Evolutionary conservation across 2,329 filamentous ascomycete species (phyloP).

Genomic region (Calcarisporium arbuscula): DNA sequence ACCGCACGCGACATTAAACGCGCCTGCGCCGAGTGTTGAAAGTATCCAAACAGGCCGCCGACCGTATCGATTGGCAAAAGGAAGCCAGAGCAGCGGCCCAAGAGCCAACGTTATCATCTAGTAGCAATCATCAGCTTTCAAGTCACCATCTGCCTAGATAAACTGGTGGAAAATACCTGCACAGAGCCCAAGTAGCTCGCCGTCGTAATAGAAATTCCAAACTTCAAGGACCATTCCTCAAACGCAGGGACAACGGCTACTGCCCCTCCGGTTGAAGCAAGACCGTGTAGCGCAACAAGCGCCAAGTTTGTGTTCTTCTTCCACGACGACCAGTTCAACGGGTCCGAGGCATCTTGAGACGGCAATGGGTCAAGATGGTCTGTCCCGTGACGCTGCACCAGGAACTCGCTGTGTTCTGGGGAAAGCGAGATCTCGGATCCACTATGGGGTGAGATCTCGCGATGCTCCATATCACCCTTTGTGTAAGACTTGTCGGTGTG

Average conservation of each 20-base stretch:
- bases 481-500: too few relatives aligned
- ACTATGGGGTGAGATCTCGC: too few relatives aligned
- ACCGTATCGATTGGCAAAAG: conserved; percentile 46
- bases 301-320: conserved; percentile 46
- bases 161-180: too few relatives aligned
- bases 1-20: conserved; percentile 47
- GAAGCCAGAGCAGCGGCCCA: conserved; percentile 46
- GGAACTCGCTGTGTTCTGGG: conserved; percentile 8
- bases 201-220: background rate
- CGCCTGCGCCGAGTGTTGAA: conserved; percentile 36
- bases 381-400: conserved; percentile 9
- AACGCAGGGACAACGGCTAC: background rate
- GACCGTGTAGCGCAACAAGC: conserved; percentile 51
- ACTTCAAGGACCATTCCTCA: background rate
- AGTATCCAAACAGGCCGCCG: conserved; percentile 47
- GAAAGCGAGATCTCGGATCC: too few relatives aligned
- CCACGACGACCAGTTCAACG: conserved; percentile 11
- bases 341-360: conserved; percentile 9
- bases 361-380: conserved; percentile 10
- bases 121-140: too few relatives aligned
- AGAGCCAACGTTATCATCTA: conserved; percentile 13
- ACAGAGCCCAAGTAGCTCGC: conserved; percentile 43
- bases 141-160: too few relatives aligned
- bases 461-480: too few relatives aligned
- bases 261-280: too few relatives aligned